A percentile compares a stretch with the other conserved stretches of the same genome.
Evolutionary conservation across 192 early-diverging fungal species (phyloP).

Genomic region (Geranomyces michiganensis): DNA sequence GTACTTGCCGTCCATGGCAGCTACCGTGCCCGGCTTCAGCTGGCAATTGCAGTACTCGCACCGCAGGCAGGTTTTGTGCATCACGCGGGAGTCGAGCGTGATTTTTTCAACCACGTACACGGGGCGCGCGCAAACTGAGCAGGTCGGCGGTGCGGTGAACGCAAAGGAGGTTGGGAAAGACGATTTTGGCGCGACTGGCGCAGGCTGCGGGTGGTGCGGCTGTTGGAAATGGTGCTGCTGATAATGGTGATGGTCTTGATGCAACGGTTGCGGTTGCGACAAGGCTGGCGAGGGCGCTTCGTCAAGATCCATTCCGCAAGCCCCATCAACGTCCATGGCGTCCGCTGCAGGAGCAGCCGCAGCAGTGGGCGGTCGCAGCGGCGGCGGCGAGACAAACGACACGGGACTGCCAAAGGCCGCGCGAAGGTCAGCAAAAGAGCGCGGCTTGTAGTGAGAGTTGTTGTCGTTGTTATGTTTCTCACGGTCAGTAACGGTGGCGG

Average conservation of each 20-base stretch:
- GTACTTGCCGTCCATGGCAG: slow-evolving; percentile 41
- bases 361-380: no score
- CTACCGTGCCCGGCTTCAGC: slow-evolving; percentile 45
- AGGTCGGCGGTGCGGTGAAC: slow-evolving; percentile 14
- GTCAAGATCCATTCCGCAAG: no score
- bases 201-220: no score
- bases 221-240: neutral
- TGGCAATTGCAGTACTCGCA: slow-evolving; percentile 47
- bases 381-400: no score
- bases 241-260: neutral
- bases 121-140: slow-evolving; percentile 5
- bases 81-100: slow-evolving; percentile 30
- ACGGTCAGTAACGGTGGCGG: neutral
- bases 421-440: no score
- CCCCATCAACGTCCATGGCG: no score
- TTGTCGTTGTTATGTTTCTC: neutral
- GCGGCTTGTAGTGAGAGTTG: no score
- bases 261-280: neutral
- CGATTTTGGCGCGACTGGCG: no score
- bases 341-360: no score
- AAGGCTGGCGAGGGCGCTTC: neutral
- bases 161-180: neutral
- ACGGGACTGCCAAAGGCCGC: no score
- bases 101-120: slow-evolving; percentile 45
- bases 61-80: slow-evolving; percentile 48